Conservation (phyloP, 306 rosid genomes). For the Malus sieversii region DNA sequence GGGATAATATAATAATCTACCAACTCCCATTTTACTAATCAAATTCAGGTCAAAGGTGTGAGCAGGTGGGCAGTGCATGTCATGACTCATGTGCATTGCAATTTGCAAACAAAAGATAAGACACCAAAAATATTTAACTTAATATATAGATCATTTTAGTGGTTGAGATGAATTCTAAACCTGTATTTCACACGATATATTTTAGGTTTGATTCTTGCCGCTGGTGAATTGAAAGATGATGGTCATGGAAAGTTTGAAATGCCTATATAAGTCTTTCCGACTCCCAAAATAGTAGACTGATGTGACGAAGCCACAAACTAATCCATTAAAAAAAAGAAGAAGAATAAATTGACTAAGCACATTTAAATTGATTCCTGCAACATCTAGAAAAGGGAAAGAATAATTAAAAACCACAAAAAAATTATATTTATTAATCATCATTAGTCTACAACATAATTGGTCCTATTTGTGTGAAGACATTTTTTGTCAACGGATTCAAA, state of each 20-base stretch:
- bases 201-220: accelerated
- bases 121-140: too few relatives aligned
- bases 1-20: neutral
- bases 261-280: accelerated
- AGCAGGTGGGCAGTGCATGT: neutral
- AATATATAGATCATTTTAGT: too few relatives aligned
- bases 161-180: too few relatives aligned
- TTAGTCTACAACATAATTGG: neutral
- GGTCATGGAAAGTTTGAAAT: accelerated
- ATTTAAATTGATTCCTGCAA: neutral
- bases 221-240: too few relatives aligned
- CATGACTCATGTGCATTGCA: conserved; percentile 11
- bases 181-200: accelerated
- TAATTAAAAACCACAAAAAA: too few relatives aligned
- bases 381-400: neutral
- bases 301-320: accelerated
- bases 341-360: neutral
- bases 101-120: too few relatives aligned
- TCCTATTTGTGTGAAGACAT: too few relatives aligned
- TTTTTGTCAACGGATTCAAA: too few relatives aligned
- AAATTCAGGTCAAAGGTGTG: neutral
- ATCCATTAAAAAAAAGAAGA: too few relatives aligned
- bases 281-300: accelerated
- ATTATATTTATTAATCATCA: too few relatives aligned
- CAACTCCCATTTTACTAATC: neutral